These are phyloP conservation scores for Gossypium lobatum DNA, from an alignment of 441 rosid species.

Conservation along the genomic window DNA sequence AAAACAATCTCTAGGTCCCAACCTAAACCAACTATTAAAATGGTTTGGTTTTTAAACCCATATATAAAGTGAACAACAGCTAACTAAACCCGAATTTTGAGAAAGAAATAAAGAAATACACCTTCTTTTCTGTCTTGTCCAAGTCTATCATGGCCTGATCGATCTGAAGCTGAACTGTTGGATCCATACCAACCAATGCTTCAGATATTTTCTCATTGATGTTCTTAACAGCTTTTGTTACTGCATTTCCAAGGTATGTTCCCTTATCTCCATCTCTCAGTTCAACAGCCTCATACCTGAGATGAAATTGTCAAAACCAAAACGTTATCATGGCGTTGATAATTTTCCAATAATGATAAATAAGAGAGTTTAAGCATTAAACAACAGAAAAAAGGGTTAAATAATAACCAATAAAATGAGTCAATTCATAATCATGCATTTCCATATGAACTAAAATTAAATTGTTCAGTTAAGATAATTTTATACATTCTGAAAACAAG, in stretches of 20 bases:
- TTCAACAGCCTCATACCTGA: constrained; percentile 91
- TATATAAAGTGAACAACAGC: neutral
- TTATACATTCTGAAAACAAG: neutral
- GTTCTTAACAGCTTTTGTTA: constrained; percentile 83
- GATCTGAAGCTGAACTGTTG: constrained; percentile 76
- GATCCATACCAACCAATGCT: constrained; percentile 93
- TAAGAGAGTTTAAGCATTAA: neutral
- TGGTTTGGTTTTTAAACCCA: neutral
- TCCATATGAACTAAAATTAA: neutral
- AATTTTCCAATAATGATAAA: neutral
- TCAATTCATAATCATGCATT: neutral
- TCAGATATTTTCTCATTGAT: constrained; percentile 80
- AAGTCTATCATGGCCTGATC: constrained; percentile 97
- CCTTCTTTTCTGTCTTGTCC: constrained; percentile 94
- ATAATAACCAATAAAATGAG: neutral
- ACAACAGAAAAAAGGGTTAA: neutral
- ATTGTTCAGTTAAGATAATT: neutral
- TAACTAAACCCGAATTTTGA: neutral
- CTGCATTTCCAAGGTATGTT: constrained; percentile 80
- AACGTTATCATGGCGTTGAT: neutral
- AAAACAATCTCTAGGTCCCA: constrained; percentile 6
- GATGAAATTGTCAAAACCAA: neutral
- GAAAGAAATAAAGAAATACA: constrained; percentile 14
- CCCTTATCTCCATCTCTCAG: constrained; percentile 95
- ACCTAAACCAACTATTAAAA: neutral